Conservation (phyloP, 2,329 filamentous ascomycete genomes). For the Exophiala aquamarina region DNA sequence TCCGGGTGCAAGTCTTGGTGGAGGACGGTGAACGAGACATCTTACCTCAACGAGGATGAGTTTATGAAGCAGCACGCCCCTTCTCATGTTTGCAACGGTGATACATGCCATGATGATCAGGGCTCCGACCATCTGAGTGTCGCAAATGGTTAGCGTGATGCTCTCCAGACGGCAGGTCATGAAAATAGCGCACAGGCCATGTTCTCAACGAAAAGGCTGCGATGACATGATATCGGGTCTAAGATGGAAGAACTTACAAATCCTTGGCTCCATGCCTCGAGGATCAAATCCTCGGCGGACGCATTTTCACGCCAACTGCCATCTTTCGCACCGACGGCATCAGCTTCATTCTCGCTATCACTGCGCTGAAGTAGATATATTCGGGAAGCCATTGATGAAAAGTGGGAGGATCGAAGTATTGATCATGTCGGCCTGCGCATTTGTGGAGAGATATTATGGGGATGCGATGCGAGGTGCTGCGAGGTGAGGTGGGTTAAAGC, state of each 20-base stretch:
- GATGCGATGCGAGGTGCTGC: neutral
- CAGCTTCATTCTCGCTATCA: too few relatives aligned
- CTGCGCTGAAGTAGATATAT: conserved; percentile 6
- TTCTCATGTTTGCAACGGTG: conserved; percentile 44
- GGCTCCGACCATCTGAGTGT: conserved; percentile 37
- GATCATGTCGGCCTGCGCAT: conserved; percentile 13
- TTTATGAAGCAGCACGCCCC: conserved; percentile 42
- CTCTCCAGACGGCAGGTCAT: too few relatives aligned
- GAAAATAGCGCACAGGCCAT: too few relatives aligned
- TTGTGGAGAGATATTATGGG: conserved; percentile 1
- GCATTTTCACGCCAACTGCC: conserved; percentile 26
- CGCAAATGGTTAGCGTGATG: too few relatives aligned
- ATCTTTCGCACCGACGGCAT: conserved; percentile 6
- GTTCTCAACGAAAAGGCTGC: too few relatives aligned
- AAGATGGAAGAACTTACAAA: conserved; percentile 20
- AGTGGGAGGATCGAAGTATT: neutral
- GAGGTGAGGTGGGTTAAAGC: too few relatives aligned
- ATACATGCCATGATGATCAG: conserved; percentile 46
- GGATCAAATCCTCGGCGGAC: conserved; percentile 28
- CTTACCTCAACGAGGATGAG: conserved; percentile 44
- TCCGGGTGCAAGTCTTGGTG: neutral
- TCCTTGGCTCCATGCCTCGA: conserved; percentile 43
- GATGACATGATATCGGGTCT: too few relatives aligned
- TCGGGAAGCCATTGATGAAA: too few relatives aligned
- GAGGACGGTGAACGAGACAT: neutral